phyloP scores from a whole-genome alignment of 768 basidiomycete genomes.

The Leccinum aurantiacum region DNA sequence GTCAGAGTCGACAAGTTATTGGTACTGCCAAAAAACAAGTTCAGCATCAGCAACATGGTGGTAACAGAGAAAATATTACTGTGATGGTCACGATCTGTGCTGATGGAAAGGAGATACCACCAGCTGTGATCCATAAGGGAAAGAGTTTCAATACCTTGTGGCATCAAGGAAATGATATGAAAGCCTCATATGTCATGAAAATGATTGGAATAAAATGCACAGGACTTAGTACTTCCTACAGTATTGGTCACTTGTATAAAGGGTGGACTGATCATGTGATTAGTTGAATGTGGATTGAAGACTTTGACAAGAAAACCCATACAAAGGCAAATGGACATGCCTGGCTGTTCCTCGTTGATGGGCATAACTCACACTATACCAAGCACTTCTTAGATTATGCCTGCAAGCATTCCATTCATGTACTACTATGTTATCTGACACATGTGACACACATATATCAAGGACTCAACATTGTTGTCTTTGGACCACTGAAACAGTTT shows the following conservation, averaged over 20 bases:
- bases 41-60: slow-evolving; percentile 22
- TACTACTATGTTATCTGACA: slow-evolving; percentile 42
- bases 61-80: slow-evolving; percentile 28
- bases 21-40: neutral
- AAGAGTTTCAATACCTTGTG: slow-evolving; percentile 22
- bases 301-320: slow-evolving; percentile 34
- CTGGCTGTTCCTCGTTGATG: slow-evolving; percentile 44
- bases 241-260: slow-evolving; percentile 17
- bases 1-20: slow-evolving; percentile 5
- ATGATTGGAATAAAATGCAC: too few species aligned
- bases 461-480: slow-evolving; percentile 43
- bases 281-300: slow-evolving; percentile 27
- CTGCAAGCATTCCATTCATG: slow-evolving; percentile 34
- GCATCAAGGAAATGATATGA: slow-evolving; percentile 19
- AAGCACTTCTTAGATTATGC: slow-evolving; percentile 40
- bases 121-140: slow-evolving; percentile 35
- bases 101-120: slow-evolving; percentile 37
- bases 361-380: slow-evolving; percentile 47
- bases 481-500: slow-evolving; percentile 32
- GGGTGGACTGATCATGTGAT: slow-evolving; percentile 34
- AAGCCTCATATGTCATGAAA: slow-evolving; percentile 19
- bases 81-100: slow-evolving; percentile 42
- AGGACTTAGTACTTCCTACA: neutral
- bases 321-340: slow-evolving; percentile 32
- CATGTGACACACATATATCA: slow-evolving; percentile 32